Percentiles rank a stretch among this genome's conserved stretches.
phyloP scores from a whole-genome alignment of 192 early-diverging fungal species.

The Obelidium mucronatum region DNA sequence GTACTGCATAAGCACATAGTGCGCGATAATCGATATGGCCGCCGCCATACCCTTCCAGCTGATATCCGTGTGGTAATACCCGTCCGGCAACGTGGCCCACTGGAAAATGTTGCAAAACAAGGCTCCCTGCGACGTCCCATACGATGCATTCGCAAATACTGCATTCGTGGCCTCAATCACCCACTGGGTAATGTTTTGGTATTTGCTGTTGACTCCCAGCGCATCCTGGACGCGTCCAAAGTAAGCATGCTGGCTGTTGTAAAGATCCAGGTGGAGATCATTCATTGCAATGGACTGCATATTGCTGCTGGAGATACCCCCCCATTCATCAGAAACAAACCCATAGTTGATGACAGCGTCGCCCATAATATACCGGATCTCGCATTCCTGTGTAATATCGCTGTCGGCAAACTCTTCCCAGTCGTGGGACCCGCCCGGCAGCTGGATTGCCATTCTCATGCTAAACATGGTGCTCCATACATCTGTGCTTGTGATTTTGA shows the following conservation, averaged over 20 bases:
- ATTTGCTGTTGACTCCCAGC: constrained; percentile 10
- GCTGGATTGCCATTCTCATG: background rate
- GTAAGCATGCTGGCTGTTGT: background rate
- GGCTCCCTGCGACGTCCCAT: constrained; percentile 22
- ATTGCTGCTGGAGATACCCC: background rate
- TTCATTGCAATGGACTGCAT: background rate
- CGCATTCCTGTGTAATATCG: constrained; percentile 23
- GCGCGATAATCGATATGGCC: constrained; percentile 22
- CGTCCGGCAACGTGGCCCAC: constrained; percentile 36
- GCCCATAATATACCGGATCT: constrained; percentile 9
- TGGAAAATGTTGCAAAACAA: constrained; percentile 26
- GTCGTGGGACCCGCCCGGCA: constrained; percentile 18
- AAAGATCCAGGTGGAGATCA: background rate
- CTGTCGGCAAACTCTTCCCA: background rate
- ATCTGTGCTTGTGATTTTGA: background rate
- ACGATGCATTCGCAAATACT: constrained; percentile 8
- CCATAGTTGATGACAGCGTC: constrained; percentile 25
- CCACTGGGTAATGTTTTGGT: constrained; percentile 28
- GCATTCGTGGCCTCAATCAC: constrained; percentile 12
- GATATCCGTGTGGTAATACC: constrained; percentile 19
- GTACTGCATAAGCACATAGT: constrained; percentile 25
- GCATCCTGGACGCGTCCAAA: constrained; percentile 22
- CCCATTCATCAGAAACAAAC: constrained; percentile 30
- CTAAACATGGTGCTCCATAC: constrained; percentile 29
- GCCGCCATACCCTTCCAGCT: constrained; percentile 26